A percentile compares a stretch with the other conserved stretches of the same genome.
phyloP scores from a whole-genome alignment of 306 rosid genomes.

The Oxytropis ochrocephala region DNA sequence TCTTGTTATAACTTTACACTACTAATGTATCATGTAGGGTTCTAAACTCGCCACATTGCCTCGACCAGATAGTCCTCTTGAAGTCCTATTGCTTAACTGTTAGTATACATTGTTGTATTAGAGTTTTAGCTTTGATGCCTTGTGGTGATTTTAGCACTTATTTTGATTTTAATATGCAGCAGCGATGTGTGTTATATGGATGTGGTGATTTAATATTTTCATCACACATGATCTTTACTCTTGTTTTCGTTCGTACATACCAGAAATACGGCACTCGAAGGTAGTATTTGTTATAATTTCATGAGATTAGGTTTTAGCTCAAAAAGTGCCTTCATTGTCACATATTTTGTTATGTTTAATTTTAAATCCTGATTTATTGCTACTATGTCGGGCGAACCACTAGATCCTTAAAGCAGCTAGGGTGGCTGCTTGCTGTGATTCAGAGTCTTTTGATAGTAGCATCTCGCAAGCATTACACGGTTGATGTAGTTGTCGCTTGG shows the following conservation, averaged over 20 bases:
- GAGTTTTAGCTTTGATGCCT: slow-evolving; percentile 13
- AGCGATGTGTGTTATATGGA: slow-evolving; percentile 76
- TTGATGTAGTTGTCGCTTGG: slow-evolving; percentile 98
- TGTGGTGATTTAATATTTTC: slow-evolving; percentile 99
- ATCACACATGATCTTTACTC: slow-evolving; percentile 95
- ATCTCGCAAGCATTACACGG: slow-evolving; percentile 97
- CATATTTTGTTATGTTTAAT: neutral
- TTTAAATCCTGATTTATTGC: slow-evolving; percentile 12
- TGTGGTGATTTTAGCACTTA: slow-evolving; percentile 6
- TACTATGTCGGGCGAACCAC: slow-evolving; percentile 10
- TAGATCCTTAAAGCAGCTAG: slow-evolving; percentile 76
- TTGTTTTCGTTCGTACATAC: slow-evolving; percentile 78
- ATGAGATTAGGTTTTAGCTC: neutral
- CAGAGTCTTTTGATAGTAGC: slow-evolving; percentile 92
- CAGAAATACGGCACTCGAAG: slow-evolving; percentile 83
- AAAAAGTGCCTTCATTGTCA: neutral
- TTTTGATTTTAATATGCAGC: slow-evolving; percentile 51
- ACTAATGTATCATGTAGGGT: slow-evolving; percentile 45
- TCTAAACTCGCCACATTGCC: slow-evolving; percentile 92
- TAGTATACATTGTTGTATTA: slow-evolving; percentile 17
- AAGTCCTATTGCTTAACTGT: slow-evolving; percentile 80
- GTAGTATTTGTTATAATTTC: slow-evolving; percentile 23
- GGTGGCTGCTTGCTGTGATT: slow-evolving; percentile 76
- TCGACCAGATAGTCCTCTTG: slow-evolving; percentile 65
- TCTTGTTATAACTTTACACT: neutral